Evolutionary conservation across 768 basidiomycete genomes (phyloP), one percentile per base, ranked within the genome.

Genomic region (Russula sp.): DNA sequence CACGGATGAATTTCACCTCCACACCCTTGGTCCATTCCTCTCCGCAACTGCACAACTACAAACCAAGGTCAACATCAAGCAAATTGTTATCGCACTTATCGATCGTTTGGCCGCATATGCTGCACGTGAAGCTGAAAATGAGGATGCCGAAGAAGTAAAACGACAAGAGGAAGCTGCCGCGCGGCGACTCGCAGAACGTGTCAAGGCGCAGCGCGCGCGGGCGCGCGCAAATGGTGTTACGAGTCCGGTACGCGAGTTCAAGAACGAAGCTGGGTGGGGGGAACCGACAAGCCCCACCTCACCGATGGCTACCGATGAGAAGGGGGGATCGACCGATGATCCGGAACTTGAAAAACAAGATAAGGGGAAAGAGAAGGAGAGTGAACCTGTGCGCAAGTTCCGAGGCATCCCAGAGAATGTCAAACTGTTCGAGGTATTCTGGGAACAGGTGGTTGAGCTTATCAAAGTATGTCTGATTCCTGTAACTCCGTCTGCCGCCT

Each of bases 41-140:
- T 89, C 90, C 9, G 93, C 97, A 0, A 97, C 94, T 0, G 95
- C 97, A 0, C 93, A 94, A 66, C 81, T 98, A 2, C 97, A 99
- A 71, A 94, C 95, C 53, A 93, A 96, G 71, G 97, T 98, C 69
- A 97, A 97, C 75, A 98, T 98, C 77, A 98, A 99, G 75, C 83
- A 89, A 65, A 98, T 99, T 67, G 97, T 98, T 58, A 99, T 99
- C 53, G 92, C 96, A 0, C 81, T 99, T 34, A 97, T 99, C 67
- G 97, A 99, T 75, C 85, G 96, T 14, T 78, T 99, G 13, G 97
- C 97, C 0, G 86, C 93, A 1, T 98, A 95, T 69, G 97, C 97
- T 48, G 96, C 97, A 1, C 84, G 96, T 2, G 97, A 99, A 74
- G 95, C 97, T 0, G 97, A 99, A 77, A 96, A 77, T 67, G 97